phyloP scores from a whole-genome alignment of 441 rosid species.

The Pelargonium cotyledonis region DNA sequence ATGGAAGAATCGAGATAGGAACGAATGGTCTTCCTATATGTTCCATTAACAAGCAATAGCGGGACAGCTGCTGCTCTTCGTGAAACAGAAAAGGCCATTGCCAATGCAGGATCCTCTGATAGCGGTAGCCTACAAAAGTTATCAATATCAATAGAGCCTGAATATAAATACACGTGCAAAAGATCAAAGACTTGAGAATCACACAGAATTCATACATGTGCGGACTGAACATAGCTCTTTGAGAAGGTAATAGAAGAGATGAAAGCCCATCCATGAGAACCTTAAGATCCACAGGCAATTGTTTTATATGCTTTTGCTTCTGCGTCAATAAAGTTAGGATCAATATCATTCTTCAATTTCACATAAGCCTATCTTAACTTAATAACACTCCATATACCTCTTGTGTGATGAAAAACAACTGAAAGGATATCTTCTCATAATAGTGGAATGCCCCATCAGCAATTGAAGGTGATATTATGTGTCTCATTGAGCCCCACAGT shows the following conservation, averaged over 20 bases:
- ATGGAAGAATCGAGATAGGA: slow-evolving; percentile 90
- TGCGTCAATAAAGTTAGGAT: slow-evolving; percentile 37
- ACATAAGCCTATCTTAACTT: slow-evolving; percentile 17
- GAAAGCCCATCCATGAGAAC: slow-evolving; percentile 81
- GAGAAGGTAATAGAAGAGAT: slow-evolving; percentile 80
- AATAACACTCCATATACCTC: slow-evolving; percentile 51
- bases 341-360: slow-evolving; percentile 19
- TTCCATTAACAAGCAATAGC: slow-evolving; percentile 90
- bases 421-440: slow-evolving; percentile 91
- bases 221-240: slow-evolving; percentile 64
- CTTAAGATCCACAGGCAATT: slow-evolving; percentile 78
- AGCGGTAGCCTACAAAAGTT: slow-evolving; percentile 59
- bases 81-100: slow-evolving; percentile 98
- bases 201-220: slow-evolving; percentile 50
- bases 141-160: slow-evolving; percentile 23
- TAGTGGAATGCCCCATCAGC: slow-evolving; percentile 96
- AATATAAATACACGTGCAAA: slow-evolving; percentile 16
- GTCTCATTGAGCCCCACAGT: slow-evolving; percentile 95
- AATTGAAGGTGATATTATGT: slow-evolving; percentile 82
- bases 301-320: slow-evolving; percentile 62
- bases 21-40: slow-evolving; percentile 83
- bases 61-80: slow-evolving; percentile 98
- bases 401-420: slow-evolving; percentile 82
- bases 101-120: slow-evolving; percentile 97
- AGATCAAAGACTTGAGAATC: slow-evolving; percentile 14